phyloP scores from a whole-genome alignment of 768 basidiomycete genomes.

The Pisolithus tinctorius region DNA sequence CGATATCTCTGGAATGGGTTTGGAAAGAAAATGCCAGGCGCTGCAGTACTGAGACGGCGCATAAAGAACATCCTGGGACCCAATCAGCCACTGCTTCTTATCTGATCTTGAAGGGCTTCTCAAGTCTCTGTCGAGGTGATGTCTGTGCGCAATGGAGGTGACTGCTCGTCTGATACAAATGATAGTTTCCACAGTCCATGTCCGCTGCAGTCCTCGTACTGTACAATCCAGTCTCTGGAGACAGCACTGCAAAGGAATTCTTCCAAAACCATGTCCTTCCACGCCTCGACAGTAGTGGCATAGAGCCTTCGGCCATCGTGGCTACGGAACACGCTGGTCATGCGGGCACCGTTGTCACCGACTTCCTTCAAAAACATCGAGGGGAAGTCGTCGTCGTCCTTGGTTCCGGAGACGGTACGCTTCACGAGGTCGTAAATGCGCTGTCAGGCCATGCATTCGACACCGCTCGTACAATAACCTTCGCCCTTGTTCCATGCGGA shows the following conservation, averaged over 20 bases:
- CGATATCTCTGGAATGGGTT: slow-evolving; percentile 3
- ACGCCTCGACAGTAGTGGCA: slow-evolving; percentile 37
- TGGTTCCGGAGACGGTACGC: slow-evolving; percentile 86
- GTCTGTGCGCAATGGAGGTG: too few relatives aligned
- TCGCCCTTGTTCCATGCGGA: slow-evolving; percentile 66
- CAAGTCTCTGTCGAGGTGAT: too few relatives aligned
- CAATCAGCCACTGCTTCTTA: background rate
- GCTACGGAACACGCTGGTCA: slow-evolving; percentile 48
- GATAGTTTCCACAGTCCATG: too few relatives aligned
- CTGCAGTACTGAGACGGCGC: background rate
- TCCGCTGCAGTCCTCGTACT: slow-evolving; percentile 46
- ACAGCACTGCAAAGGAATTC: slow-evolving; percentile 47
- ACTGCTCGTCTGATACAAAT: too few relatives aligned
- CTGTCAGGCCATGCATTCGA: slow-evolving; percentile 29
- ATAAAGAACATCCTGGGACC: background rate
- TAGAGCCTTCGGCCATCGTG: slow-evolving; percentile 30
- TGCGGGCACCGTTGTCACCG: slow-evolving; percentile 42
- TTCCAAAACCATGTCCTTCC: slow-evolving; percentile 60
- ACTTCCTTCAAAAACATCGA: slow-evolving; percentile 31
- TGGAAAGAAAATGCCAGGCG: background rate
- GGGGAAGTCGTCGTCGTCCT: slow-evolving; percentile 45
- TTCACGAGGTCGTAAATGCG: slow-evolving; percentile 80
- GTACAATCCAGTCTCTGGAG: slow-evolving; percentile 74
- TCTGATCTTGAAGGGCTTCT: too few relatives aligned
- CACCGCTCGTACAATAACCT: slow-evolving; percentile 24